Evolutionary conservation across 2,329 filamentous ascomycete genomes (phyloP), one percentile per base, ranked within the genome.

Genomic region (Mariannaea sp.): DNA sequence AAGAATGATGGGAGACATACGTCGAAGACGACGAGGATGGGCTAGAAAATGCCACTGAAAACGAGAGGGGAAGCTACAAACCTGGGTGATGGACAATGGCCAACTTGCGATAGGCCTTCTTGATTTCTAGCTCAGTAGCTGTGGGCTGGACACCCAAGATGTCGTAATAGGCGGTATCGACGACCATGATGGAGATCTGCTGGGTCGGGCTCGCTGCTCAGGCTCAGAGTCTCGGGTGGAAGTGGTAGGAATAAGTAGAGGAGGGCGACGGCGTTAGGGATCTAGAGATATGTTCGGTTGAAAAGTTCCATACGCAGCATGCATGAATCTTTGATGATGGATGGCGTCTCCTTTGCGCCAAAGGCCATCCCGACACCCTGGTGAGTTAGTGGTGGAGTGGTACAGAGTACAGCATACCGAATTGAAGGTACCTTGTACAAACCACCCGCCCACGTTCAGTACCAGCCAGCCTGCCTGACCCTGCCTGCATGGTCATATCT

Each of bases 101-200:
- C 64, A 94, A 83, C 77, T 93, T 97, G 71, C 92, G 86, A 76
- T 97, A 97, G 22, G 92, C 92, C 78, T 96, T 96, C 75, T 97
- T 97, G 76, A 97, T 97, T 71, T 97, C 92, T 44, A 96, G 83
- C 72, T 93, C 90, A 32, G 90, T 88, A 24, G 92, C 93, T 50
- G 88, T 90, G 61, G 91, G 87, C 75, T 87, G 80, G 67, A 97
- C 92, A 69, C 89, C 90, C 32, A 97, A 80, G 65, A 85, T 85
- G 75, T 96, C 92, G 75, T 95, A 95, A 76, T 96, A 96, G 65
- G 84, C 78, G 53, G 90, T 95, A 73, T 96, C 91, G 67, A 88
- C 89, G 66, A 94, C 91, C 91, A 95, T 95, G 69, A 68, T 78
- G 69, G 61, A 46, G 32, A 54, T 44, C 52, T 58, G 48, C 41